Evolutionary conservation across 129 eudicot genomes (phyloP).

Genomic region (Centella asiatica): DNA sequence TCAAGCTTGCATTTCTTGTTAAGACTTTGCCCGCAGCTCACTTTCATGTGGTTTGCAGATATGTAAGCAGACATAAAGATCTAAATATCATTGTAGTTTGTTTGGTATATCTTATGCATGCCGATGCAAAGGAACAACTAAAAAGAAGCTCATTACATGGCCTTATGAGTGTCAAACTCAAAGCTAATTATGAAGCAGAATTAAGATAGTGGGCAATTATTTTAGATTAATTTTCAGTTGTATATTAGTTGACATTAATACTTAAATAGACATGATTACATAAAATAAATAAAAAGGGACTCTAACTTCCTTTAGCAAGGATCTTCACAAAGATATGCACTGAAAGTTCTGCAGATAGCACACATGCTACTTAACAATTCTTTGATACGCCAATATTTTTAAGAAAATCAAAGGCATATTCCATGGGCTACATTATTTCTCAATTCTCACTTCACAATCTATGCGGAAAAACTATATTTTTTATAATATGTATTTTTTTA

Average conservation of each 20-base stretch:
- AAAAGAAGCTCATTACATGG: neutral
- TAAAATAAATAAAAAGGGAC: no score
- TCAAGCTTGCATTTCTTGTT: neutral
- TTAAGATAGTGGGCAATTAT: no score
- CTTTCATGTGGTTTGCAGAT: neutral
- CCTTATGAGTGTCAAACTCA: neutral
- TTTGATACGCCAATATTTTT: neutral
- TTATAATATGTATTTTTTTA: no score
- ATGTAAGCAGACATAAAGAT: neutral
- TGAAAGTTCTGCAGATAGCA: neutral
- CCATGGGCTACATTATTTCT: neutral
- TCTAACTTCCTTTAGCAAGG: no score
- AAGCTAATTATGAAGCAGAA: neutral
- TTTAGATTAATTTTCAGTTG: neutral
- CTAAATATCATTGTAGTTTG: neutral
- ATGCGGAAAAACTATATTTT: no score
- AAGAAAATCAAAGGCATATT: neutral
- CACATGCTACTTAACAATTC: neutral
- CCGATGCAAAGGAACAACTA: neutral
- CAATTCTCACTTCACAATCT: neutral
- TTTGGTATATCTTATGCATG: neutral
- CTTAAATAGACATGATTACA: no score
- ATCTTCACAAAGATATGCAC: no score
- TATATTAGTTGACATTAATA: neutral
- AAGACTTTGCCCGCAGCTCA: neutral